Evolutionary conservation across 441 rosid species (phyloP), one percentile per base, ranked within the genome.

Genomic region (Gossypium davidsonii): DNA sequence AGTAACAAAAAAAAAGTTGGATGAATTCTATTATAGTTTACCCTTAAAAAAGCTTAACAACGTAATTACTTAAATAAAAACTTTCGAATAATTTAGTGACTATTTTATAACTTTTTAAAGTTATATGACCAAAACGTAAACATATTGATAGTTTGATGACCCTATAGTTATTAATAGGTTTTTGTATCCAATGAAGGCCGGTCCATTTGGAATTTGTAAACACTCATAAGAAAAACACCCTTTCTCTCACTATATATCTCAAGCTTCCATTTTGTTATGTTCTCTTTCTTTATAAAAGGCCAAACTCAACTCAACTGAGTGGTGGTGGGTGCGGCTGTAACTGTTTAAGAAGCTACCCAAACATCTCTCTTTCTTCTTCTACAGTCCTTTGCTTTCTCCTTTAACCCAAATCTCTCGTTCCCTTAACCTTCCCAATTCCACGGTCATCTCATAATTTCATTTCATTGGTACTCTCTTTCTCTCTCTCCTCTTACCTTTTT

Each of bases 31-130:
- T 28, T 28, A 28, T 4, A 28, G 6, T 28, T 28, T 28, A 4
- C 34, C 6, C 6, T 28, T 28, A 28, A 28, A 28, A 28, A 28
- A 28, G 1, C 4, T 28, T 28, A 28, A 28, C 0, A 4, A 28
- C 1, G 0, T 3, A 28, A 1, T 4, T 0, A 28, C 0, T 28
- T 4, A 28, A 28, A 28, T 28, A 28, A 28, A 28, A 4, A 0
- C 0, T 28, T 28, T 28, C 0, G 0, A 28, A 28, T 28, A 28
- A 28, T 28, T 28, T 4, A 28, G 0, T 28, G 1, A 4, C 0
- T 28, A 28, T 4, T 28, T 28, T 28, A 28, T 28, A 28, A 28
- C 0, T 28, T 28, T 28, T 28, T 28, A 0, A 28, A 28, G 0
- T 28, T 28, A 3, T 0, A 28, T 4, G 0, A 28, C 0, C 5